Base-by-base conservation (phyloP, 371 early-diverging fungal species). In the Rhizopus arrhizus region DNA sequence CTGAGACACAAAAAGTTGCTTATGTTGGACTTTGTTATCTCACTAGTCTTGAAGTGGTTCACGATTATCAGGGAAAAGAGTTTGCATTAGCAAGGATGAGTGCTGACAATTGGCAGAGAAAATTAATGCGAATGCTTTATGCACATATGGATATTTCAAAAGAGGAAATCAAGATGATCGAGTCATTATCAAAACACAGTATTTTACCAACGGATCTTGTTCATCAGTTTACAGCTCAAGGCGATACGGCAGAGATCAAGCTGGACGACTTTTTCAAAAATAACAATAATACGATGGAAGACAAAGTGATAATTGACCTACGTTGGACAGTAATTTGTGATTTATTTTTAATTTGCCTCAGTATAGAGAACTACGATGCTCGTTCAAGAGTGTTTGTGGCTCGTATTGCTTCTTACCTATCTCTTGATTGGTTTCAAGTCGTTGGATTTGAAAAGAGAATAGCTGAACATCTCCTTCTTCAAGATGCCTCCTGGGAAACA, bases 301-400 rank as follows among this genome's bases (percentile, higher is more conserved):
- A 64, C 5, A 61, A 73, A 48, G 64, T 77, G 12, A 67, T 77
- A 3, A 85, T 91, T 41, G 97, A 97, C 59, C 73, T 97, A 28
- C 86, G 95, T 0, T 93, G 92, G 84, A 94, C 94, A 5, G 85
- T 95, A 13, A 85, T 97, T 59, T 85, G 92, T 8, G 95, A 97
- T 62, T 64, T 96, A 38, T 92, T 94, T 40, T 72, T 91, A 65
- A 78, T 95, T 5, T 84, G 86, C n/a, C 73, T 89, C 7, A 79
- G 78, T 40, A 89, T 92, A 50, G 91, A 92, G 36, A 83, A 80
- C 11, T 97, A 95, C 55, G 97, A 97, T 67, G 72, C 93, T 4
- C 91, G 97, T 31, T 85, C 92, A 1, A 78, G 97, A 28, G 85
- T 89, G 0, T 72, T 94, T 50, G 84, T 97, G 22, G 83, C 86